Evolutionary conservation across 202 grass and related monocot species (phyloP).

Genomic region (Cymbopogon flexuosus): DNA sequence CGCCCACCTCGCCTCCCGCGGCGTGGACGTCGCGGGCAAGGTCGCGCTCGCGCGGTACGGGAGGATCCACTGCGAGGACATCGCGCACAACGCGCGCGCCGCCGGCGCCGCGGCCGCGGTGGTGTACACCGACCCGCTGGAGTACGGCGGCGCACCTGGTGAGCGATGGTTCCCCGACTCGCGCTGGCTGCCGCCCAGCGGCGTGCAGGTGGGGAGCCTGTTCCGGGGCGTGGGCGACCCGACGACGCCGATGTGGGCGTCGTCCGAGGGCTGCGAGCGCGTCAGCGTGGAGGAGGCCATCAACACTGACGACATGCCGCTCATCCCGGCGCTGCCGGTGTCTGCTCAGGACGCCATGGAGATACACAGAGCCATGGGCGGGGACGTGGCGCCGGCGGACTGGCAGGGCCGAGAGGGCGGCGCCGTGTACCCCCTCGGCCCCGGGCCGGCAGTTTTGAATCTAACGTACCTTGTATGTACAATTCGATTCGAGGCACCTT

Average conservation of each 20-base stretch:
- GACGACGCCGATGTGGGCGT: constrained; percentile 62
- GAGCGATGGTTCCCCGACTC: constrained; percentile 44
- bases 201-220: constrained; percentile 60
- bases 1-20: constrained; percentile 37
- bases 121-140: constrained; percentile 61
- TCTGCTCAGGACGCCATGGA: constrained; percentile 58
- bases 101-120: constrained; percentile 50
- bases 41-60: constrained; percentile 64
- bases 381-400: constrained; percentile 46
- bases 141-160: constrained; percentile 46
- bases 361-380: constrained; percentile 48
- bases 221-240: constrained; percentile 54
- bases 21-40: constrained; percentile 49
- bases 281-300: constrained; percentile 47
- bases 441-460: constrained; percentile 68
- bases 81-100: constrained; percentile 49
- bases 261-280: constrained; percentile 59
- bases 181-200: constrained; percentile 64
- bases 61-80: constrained; percentile 70
- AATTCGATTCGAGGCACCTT: not conserved
- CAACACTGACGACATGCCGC: constrained; percentile 46
- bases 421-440: constrained; percentile 57
- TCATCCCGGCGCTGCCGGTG: constrained; percentile 62
- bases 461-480: constrained; percentile 58
- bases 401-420: constrained; percentile 60